A percentile compares a stretch with the other conserved stretches of the same genome.
phyloP scores from a whole-genome alignment of 2,329 filamentous ascomycete genomes.

The Sclerotinia glacialis region DNA sequence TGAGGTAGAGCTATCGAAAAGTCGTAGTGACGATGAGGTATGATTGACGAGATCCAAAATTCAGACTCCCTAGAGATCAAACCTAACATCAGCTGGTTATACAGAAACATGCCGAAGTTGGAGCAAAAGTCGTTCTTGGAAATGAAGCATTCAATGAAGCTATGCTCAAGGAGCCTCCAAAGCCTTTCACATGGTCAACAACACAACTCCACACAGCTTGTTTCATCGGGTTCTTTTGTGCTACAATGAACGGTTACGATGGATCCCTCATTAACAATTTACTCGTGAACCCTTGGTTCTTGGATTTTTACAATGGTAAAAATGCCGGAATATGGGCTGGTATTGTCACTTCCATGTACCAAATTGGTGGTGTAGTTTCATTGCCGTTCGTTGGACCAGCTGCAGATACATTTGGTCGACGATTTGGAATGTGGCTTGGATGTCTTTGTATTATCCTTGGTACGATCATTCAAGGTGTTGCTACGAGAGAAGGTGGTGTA shows the following conservation, averaged over 20 bases:
- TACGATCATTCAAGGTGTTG: conserved; percentile 46
- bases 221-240: conserved; percentile 49
- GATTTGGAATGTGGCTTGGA: conserved; percentile 48
- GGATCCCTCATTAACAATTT: conserved; percentile 51
- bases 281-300: conserved; percentile 45
- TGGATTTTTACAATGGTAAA: conserved; percentile 42
- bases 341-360: conserved; percentile 52
- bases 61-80: neutral
- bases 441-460: conserved; percentile 47
- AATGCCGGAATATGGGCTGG: conserved; percentile 49
- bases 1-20: neutral
- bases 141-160: conserved; percentile 56
- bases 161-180: conserved; percentile 51
- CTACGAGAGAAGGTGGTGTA: conserved; percentile 38
- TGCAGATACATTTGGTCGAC: conserved; percentile 49
- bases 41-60: neutral
- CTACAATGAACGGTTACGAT: conserved; percentile 54
- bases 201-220: conserved; percentile 47
- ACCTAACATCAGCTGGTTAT: neutral
- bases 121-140: conserved; percentile 48
- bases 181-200: conserved; percentile 43
- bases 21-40: conserved; percentile 24
- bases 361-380: conserved; percentile 49
- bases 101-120: conserved; percentile 38
- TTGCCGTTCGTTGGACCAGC: conserved; percentile 48